These are phyloP conservation scores for Ilyonectria sp. DNA, from an alignment of 2,329 filamentous ascomycete genomes.

Conservation along the genomic window DNA sequence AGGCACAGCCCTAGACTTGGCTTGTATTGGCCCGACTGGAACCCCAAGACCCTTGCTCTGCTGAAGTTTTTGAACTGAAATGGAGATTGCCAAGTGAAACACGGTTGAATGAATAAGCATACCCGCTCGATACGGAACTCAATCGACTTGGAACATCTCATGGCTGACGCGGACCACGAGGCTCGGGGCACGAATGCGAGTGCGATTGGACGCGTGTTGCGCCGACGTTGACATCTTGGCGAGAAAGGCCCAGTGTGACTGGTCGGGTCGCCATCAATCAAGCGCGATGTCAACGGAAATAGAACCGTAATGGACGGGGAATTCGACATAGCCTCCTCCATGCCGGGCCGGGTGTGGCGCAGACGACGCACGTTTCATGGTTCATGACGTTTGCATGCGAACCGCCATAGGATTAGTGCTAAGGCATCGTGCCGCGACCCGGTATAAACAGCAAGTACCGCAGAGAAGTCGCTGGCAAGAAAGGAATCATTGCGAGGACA, in stretches of 20 bases:
- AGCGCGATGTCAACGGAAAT: slow-evolving; percentile 15
- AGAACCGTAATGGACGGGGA: slow-evolving; percentile 36
- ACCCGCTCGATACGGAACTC: background rate
- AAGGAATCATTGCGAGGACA: background rate
- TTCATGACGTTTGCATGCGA: slow-evolving; percentile 40
- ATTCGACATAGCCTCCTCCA: slow-evolving; percentile 41
- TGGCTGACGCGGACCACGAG: slow-evolving; percentile 38
- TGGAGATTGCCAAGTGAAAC: slow-evolving; percentile 1
- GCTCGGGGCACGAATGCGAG: slow-evolving; percentile 25
- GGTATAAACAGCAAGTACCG: background rate
- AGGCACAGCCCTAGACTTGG: background rate
- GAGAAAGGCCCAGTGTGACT: slow-evolving; percentile 6
- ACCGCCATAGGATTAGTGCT: slow-evolving; percentile 11
- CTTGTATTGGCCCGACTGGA: background rate
- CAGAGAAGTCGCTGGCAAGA: background rate
- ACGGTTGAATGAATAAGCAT: background rate
- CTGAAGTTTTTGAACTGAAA: background rate
- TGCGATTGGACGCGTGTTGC: slow-evolving; percentile 39
- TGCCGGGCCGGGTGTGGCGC: slow-evolving; percentile 34
- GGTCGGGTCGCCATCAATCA: slow-evolving; percentile 25
- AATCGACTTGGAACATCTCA: background rate
- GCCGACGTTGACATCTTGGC: background rate
- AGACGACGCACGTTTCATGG: slow-evolving; percentile 30
- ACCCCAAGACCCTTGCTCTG: background rate
- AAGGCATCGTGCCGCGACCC: background rate